Base-by-base conservation (phyloP, 495 filamentous ascomycete genomes). In the Collariella sp. region DNA sequence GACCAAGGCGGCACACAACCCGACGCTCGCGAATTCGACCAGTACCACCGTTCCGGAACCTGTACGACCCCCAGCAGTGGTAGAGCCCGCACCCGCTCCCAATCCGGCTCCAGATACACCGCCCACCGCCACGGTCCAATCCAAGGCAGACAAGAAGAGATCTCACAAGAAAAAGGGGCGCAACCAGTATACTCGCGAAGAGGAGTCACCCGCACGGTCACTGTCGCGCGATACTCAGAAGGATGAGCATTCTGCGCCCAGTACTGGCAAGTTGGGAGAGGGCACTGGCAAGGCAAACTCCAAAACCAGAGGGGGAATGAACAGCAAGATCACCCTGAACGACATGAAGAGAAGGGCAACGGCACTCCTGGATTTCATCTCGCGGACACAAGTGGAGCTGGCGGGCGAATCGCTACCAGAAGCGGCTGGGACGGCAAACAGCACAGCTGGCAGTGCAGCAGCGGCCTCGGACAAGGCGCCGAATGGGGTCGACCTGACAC, bases 291-390 rank as follows among this genome's bases (percentile, higher is more conserved):
- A 68, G 50, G 59, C 66, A 10, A 54, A 66, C 33, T 38, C 52
- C 44, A 75, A 69, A 52, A 58, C 49, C 39, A 76, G 71, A 54
- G 68, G 65, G 11, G 67, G 69, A 18, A 71, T 76, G 67, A 68
- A 44, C 18, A 84, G 80, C 59, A 88, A 86, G 65, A 82, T 90
- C 45, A 91, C 81, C 24, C 87, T 96, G 83, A 85, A 84, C 54
- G 91, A 96, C 58, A 93, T 96, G 86, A 89, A 88, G 70, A 80
- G 87, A 55, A 81, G 87, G 7, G 90, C 90, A 3, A 81, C 83
- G 2, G 84, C 77, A 13, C 91, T 98, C 50, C 74, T 94, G 15
- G 89, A 95, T 39, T 96, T 87, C 67, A 96, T 98, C 60, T 83
- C 87, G 7, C 81, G 87, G 42, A 91, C 88, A 58, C 91, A 96